These are phyloP conservation scores for Coffea eugenioides DNA, from an alignment of 257 asterid genomes.

Conservation along the genomic window DNA sequence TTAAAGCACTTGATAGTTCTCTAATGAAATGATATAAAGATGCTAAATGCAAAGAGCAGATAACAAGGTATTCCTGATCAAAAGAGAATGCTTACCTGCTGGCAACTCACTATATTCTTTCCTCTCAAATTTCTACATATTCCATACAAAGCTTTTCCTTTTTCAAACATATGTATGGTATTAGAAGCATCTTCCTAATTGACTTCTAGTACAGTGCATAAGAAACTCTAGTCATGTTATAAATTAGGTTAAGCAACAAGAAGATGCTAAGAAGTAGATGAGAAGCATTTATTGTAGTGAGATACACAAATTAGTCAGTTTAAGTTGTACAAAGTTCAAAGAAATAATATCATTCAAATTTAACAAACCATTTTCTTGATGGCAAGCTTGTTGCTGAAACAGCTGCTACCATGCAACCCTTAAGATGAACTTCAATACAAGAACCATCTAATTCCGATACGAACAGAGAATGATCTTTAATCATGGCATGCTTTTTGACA, in stretches of 20 bases:
- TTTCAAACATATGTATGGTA: background rate
- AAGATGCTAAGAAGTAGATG: background rate
- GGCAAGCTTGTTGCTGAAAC: conserved; percentile 78
- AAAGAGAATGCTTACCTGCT: background rate
- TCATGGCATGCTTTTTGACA: conserved; percentile 55
- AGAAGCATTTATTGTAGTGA: background rate
- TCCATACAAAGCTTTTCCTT: background rate
- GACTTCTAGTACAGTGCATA: background rate
- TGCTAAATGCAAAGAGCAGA: background rate
- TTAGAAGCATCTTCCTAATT: background rate
- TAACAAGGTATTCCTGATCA: background rate
- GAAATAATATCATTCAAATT: background rate
- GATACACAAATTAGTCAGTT: background rate
- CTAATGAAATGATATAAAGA: background rate
- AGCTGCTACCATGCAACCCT: conserved; percentile 67
- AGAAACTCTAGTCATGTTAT: background rate
- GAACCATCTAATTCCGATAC: conserved; percentile 68
- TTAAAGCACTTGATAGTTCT: background rate
- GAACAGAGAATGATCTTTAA: conserved; percentile 54
- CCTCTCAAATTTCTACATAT: background rate
- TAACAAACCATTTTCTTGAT: conserved; percentile 71
- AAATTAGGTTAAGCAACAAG: conserved; percentile 12
- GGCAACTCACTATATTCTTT: background rate
- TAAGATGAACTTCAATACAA: conserved; percentile 57
- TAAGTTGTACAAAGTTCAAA: background rate